Base-by-base conservation (phyloP, 192 early-diverging fungal genomes). In the Cladochytrium replicatum region DNA sequence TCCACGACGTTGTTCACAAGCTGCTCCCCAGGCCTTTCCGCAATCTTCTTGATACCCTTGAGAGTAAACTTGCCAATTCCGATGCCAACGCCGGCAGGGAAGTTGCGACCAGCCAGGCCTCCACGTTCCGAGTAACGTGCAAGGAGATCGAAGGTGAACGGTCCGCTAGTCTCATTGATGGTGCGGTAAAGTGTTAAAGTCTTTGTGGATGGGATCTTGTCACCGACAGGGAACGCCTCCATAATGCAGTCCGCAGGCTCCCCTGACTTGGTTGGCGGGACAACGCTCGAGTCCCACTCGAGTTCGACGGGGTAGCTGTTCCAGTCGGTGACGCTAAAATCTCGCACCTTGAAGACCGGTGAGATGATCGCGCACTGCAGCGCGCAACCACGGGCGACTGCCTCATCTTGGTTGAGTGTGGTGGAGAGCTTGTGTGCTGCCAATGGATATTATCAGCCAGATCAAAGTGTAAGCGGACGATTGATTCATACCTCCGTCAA, bases 401-500 rank as follows among this genome's bases (percentile, higher is more conserved):
- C 92, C 72, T 98, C 94, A 58, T 98, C 94, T 66, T 92, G 87
- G 78, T 98, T 98, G 54, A 98, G 77, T 57, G 91, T 94, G 52
- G 83, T 87, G 46, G 85, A 85, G 15, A 94, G 67, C 51, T 92
- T 76, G 52, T 63, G 60, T 38, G 60, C 53, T 53, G 32, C 6
- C 28, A 26, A 22, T 8, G 46, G 34, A 32, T 9, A 15, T 11
- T 26, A 29, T 15, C 37, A 50, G 19, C n/a, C n/a, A n/a, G n/a
- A n/a, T n/a, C n/a, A n/a, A n/a, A n/a, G n/a, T n/a, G 34, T 37
- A n/a, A 37, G 34, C 34, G 34, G 9, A n/a, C 9, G n/a, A 11
- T 9, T 37, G 34, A 11, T n/a, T n/a, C n/a, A n/a, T n/a, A n/a
- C n/a, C n/a, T n/a, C 37, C 50, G 25, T 66, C 55, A 43, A 67